Conservation (phyloP, 495 filamentous ascomycete species). For the Evernia prunastri region DNA sequence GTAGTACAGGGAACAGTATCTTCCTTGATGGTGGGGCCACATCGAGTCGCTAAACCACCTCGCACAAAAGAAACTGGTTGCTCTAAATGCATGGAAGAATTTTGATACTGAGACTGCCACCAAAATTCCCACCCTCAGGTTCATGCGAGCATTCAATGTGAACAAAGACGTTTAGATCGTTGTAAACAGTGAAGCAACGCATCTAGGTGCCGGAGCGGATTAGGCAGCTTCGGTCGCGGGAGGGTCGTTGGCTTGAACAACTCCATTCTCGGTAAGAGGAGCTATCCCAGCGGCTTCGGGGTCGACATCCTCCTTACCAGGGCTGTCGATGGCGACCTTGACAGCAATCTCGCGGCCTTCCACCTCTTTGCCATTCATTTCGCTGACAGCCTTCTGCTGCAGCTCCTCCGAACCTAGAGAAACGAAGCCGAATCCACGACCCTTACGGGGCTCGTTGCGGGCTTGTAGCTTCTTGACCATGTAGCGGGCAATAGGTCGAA, state of each 20-base stretch:
- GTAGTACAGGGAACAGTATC: constrained; percentile 20
- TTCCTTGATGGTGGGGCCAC: constrained; percentile 16
- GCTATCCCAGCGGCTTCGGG: constrained; percentile 40
- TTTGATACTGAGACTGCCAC: constrained; percentile 14
- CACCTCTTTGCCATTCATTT: constrained; percentile 99
- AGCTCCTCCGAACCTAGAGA: constrained; percentile 90
- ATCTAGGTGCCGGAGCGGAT: constrained; percentile 26
- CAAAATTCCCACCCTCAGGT: constrained; percentile 7
- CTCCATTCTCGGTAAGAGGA: constrained; percentile 32
- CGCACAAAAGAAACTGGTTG: constrained; percentile 15
- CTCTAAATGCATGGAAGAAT: constrained; percentile 18
- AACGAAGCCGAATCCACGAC: constrained; percentile 97
- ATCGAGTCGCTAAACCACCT: constrained; percentile 21
- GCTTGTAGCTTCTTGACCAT: constrained; percentile 99
- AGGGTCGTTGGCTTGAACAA: constrained; percentile 39
- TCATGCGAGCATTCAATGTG: constrained; percentile 10
- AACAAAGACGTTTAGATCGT: background rate
- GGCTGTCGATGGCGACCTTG: constrained; percentile 99
- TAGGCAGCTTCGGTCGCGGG: constrained; percentile 36
- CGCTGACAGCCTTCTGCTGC: constrained; percentile 89
- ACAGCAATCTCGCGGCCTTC: constrained; percentile 98
- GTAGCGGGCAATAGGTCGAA: constrained; percentile 96
- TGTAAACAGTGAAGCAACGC: constrained; percentile 9
- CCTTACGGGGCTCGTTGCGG: constrained; percentile 97
- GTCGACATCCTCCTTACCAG: constrained; percentile 93